These are phyloP conservation scores for Hortiboletus rubellus DNA, from an alignment of 1,284 basidiomycete species.

Conservation along the genomic window DNA sequence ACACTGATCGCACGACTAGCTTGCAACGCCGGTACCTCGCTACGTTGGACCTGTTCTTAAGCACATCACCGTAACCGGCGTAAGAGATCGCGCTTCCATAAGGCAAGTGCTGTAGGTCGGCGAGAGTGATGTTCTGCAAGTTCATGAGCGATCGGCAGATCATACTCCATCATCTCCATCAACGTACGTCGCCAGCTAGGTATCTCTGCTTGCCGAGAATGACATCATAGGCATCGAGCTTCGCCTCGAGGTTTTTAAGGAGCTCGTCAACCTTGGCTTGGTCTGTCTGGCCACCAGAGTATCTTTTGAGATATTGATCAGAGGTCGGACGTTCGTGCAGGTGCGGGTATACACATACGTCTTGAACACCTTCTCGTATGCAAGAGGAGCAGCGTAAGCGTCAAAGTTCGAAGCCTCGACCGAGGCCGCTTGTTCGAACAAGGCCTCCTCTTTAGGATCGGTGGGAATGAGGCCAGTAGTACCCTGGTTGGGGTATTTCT, in stretches of 20 bases:
- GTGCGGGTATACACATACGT: constrained; percentile 30
- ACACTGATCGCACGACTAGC: neutral
- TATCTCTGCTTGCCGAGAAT: constrained; percentile 51
- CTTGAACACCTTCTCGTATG: constrained; percentile 18
- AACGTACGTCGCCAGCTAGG: constrained; percentile 47
- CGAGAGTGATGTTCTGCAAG: constrained; percentile 44
- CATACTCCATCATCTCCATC: neutral
- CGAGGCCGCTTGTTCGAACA: constrained; percentile 37
- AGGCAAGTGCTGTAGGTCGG: constrained; percentile 55
- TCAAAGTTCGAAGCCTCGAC: constrained; percentile 30
- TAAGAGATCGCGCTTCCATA: constrained; percentile 32
- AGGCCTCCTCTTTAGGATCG: constrained; percentile 31
- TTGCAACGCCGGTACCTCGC: constrained; percentile 21
- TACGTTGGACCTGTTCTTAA: constrained; percentile 25
- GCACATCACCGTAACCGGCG: neutral
- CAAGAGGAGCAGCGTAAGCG: too few relatives aligned
- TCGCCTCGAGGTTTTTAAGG: constrained; percentile 31
- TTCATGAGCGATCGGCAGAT: constrained; percentile 7
- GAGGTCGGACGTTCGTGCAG: neutral
- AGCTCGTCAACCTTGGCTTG: constrained; percentile 25
- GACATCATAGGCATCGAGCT: constrained; percentile 45
- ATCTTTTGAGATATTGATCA: constrained; percentile 5
- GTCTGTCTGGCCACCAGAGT: constrained; percentile 22
- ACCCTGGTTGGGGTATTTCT: constrained; percentile 44
- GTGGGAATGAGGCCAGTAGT: constrained; percentile 35